phyloP scores from a whole-genome alignment of 2,329 filamentous ascomycete species.

The Clarireedia homoeocarpa region DNA sequence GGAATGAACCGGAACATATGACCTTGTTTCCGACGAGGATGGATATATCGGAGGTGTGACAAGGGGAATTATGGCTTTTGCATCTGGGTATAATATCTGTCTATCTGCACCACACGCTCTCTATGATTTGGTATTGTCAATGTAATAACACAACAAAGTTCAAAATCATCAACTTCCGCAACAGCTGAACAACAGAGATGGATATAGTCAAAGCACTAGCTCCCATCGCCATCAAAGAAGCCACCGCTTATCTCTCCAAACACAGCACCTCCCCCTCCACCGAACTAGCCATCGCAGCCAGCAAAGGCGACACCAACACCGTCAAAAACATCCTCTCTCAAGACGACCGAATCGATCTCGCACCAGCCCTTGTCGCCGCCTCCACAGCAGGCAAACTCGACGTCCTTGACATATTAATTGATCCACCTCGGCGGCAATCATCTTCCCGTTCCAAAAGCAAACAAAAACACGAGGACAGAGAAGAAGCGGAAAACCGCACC shows the following conservation, averaged over 20 bases:
- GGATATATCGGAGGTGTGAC: no score
- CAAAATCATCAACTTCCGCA: no score
- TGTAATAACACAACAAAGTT: no score
- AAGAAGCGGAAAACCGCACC: neutral
- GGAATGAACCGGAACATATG: no score
- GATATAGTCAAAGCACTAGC: conserved; percentile 11
- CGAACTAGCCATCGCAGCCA: conserved; percentile 10
- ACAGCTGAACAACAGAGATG: neutral
- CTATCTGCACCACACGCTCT: no score
- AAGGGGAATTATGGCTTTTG: no score
- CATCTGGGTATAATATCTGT: no score
- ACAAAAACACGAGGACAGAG: no score
- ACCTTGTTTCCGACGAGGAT: no score
- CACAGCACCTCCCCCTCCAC: conserved; percentile 1
- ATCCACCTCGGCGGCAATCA: conserved; percentile 4
- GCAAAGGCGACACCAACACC: conserved; percentile 4
- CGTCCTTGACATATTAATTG: conserved; percentile 14
- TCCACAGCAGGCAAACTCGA: conserved; percentile 12
- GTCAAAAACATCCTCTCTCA: conserved; percentile 9
- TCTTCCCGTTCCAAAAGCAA: neutral
- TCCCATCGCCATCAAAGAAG: conserved; percentile 9
- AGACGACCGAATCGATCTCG: conserved; percentile 11
- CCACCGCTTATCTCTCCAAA: conserved; percentile 11
- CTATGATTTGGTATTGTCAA: no score
- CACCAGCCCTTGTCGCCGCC: conserved; percentile 15